Evolutionary conservation across 2,329 filamentous ascomycete genomes (phyloP).

Genomic region (Phialophora chinensis): DNA sequence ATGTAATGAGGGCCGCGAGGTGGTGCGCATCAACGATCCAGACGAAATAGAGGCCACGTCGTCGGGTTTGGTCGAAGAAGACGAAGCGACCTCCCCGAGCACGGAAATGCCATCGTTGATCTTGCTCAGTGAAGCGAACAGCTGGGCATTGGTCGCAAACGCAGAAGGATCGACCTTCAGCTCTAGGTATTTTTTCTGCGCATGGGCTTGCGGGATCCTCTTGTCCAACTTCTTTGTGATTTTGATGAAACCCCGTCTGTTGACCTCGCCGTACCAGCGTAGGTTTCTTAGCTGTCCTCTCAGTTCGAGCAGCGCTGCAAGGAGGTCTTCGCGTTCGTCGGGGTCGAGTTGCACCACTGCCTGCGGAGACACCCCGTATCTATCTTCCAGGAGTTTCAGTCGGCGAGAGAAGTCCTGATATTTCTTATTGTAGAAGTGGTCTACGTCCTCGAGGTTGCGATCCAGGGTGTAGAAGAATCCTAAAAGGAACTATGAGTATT

Average conservation of each 20-base stretch:
- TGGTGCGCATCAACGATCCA: conserved; percentile 75
- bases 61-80: conserved; percentile 57
- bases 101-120: conserved; percentile 93
- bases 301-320: conserved; percentile 86
- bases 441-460: conserved; percentile 95
- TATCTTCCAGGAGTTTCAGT: conserved; percentile 82
- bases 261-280: conserved; percentile 98
- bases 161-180: conserved; percentile 88
- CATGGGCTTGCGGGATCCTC: conserved; percentile 76
- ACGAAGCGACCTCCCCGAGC: conserved; percentile 74
- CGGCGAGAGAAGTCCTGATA: conserved; percentile 82
- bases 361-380: conserved; percentile 78
- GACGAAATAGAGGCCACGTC: conserved; percentile 53
- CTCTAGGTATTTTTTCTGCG: conserved; percentile 84
- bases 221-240: conserved; percentile 99
- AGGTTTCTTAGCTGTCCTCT: conserved; percentile 86
- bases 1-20: conserved; percentile 75
- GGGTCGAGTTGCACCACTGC: conserved; percentile 75
- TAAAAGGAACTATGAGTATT: conserved; percentile 50
- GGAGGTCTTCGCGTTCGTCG: conserved; percentile 89
- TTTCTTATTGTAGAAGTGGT: conserved; percentile 96
- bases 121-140: conserved; percentile 64
- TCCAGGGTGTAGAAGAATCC: conserved; percentile 98
- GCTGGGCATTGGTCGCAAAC: conserved; percentile 76
- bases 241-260: conserved; percentile 92